phyloP scores from a whole-genome alignment of 2,329 filamentous ascomycete genomes.

The Plenodomus biglobosus region DNA sequence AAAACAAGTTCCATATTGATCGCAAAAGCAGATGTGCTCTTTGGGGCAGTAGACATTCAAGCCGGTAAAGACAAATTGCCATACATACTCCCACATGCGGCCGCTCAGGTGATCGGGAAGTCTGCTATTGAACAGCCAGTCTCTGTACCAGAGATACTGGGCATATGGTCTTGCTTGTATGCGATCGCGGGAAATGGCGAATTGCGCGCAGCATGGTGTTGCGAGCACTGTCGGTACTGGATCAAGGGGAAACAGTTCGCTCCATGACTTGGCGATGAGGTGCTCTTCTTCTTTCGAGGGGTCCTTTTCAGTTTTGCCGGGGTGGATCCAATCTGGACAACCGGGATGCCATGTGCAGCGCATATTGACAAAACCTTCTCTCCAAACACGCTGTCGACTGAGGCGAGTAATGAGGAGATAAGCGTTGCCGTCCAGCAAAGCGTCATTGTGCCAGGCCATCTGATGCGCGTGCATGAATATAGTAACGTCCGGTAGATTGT shows the following conservation, averaged over 20 bases:
- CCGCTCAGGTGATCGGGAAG: slow-evolving; percentile 59
- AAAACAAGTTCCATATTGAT: slow-evolving; percentile 65
- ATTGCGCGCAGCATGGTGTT: slow-evolving; percentile 66
- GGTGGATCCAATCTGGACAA: slow-evolving; percentile 58
- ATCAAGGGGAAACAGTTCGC: slow-evolving; percentile 52
- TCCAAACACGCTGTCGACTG: slow-evolving; percentile 49
- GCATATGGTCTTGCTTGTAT: slow-evolving; percentile 57
- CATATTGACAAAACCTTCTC: slow-evolving; percentile 58
- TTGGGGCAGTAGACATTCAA: slow-evolving; percentile 52
- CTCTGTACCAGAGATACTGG: slow-evolving; percentile 59
- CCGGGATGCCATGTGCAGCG: slow-evolving; percentile 58
- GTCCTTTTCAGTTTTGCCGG: slow-evolving; percentile 45
- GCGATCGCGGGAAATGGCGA: slow-evolving; percentile 61
- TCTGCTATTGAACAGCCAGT: slow-evolving; percentile 62
- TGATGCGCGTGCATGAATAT: slow-evolving; percentile 66
- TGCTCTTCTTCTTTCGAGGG: slow-evolving; percentile 49
- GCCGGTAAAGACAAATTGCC: slow-evolving; percentile 64
- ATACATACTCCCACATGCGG: slow-evolving; percentile 65
- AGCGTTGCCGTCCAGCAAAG: slow-evolving; percentile 49
- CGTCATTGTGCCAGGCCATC: slow-evolving; percentile 61
- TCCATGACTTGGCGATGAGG: slow-evolving; percentile 50
- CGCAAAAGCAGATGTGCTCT: slow-evolving; percentile 63
- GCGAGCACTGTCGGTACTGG: slow-evolving; percentile 55
- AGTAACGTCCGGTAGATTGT: slow-evolving; percentile 58
- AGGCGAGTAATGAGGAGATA: slow-evolving; percentile 50